Evolutionary conservation across 2,329 filamentous ascomycete genomes (phyloP), one percentile per base, ranked within the genome.

Genomic region (Colletotrichum destructivum): DNA sequence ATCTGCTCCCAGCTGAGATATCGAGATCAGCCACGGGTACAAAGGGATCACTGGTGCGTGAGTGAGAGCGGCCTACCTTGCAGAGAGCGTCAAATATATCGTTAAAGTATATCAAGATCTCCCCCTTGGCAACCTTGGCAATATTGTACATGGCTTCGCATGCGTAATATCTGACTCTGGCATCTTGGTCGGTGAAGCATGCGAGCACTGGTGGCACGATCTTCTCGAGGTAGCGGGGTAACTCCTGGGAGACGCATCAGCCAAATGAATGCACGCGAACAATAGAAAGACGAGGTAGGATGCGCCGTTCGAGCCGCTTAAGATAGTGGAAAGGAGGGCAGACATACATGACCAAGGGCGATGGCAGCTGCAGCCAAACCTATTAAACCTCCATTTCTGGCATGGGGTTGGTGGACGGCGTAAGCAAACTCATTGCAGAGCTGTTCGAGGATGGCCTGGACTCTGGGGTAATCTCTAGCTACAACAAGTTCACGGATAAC

Each of bases 141-240:
- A 99, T 99, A 83, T 99, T 99, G 85, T 99, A 99, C 96, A 99
- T 99, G 82, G 95, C 97, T 85, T 99, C 96, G 84, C 96, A 99
- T 31, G 96, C 96, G 84, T 99, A 99, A 82, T 99, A 99, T 75
- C 96, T 90, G 42, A 98, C 96, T 70, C 96, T 90, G 38, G 96
- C 95, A 92, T 99, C 96, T 85, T 98, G 96, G 77, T 99, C 97
- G 69, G 94, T 94, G 83, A 99, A 99, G 86, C 97, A 99, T 63
- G 96, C 96, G 56, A 99, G 88, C 6, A 99, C 96, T 3, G 97
- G 97, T 56, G 96, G 96, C 0, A 99, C 96, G 76, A 99, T 98
- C 77, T 95, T 92, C 79, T 95, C 92, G 62, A 99, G 88, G 81
- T 98, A 98, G 73, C 92, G 92, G 42, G 96, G 95, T 68, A 99